A percentile compares a stretch with the other conserved stretches of the same genome.
Evolutionary conservation across 257 asterid species (phyloP).

Genomic region (Primulina huaijiensis): DNA sequence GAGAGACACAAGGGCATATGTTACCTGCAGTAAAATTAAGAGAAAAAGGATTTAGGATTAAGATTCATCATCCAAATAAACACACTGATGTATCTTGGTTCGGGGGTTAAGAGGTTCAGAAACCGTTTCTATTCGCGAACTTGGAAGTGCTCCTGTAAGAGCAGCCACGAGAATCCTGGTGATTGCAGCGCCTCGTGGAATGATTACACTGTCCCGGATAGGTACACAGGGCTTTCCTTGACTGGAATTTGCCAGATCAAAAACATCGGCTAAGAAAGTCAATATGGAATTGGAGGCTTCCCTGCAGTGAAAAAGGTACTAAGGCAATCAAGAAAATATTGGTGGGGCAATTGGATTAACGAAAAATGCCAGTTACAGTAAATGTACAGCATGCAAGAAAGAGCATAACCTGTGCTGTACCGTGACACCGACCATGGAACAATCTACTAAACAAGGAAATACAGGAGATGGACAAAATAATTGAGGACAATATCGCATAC

Average conservation of each 20-base stretch:
- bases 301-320: slow-evolving; percentile 50
- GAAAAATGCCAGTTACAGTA: background rate
- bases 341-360: slow-evolving; percentile 1
- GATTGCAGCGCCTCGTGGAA: slow-evolving; percentile 75
- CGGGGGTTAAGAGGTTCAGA: slow-evolving; percentile 11
- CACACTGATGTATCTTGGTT: background rate
- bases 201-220: slow-evolving; percentile 69
- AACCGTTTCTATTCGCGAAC: slow-evolving; percentile 89
- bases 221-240: slow-evolving; percentile 60
- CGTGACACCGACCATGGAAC: slow-evolving; percentile 85
- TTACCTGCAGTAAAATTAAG: slow-evolving; percentile 46
- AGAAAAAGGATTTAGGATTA: slow-evolving; percentile 21
- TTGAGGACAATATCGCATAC: slow-evolving; percentile 98
- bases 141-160: slow-evolving; percentile 93
- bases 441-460: slow-evolving; percentile 86
- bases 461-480: slow-evolving; percentile 73
- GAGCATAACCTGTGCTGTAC: slow-evolving; percentile 79
- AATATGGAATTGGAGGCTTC: slow-evolving; percentile 94
- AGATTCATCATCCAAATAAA: background rate
- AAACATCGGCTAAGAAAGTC: slow-evolving; percentile 74
- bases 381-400: background rate
- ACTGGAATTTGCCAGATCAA: slow-evolving; percentile 69
- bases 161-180: slow-evolving; percentile 81
- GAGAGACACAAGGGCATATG: slow-evolving; percentile 70
- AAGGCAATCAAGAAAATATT: slow-evolving; percentile 17